Conservation (phyloP, 192 early-diverging fungal genomes). For the Linnemannia hyalina region DNA sequence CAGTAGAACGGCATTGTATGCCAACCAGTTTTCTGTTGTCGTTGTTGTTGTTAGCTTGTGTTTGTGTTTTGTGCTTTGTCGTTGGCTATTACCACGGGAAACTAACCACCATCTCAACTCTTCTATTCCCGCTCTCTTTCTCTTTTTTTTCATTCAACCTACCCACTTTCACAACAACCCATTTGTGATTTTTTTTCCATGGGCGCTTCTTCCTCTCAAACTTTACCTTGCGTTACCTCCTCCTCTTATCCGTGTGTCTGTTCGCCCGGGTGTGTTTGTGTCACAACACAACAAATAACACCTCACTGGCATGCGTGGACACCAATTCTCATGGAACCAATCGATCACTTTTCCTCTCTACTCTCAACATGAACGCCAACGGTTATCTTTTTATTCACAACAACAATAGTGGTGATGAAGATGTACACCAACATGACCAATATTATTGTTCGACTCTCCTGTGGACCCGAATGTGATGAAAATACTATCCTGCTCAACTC, state of each 20-base stretch:
- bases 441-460: constrained; percentile 78
- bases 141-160: not conserved
- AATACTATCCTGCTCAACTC: constrained; percentile 79
- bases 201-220: not conserved
- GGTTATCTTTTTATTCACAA: not conserved
- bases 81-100: not conserved
- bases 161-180: not conserved
- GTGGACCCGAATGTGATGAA: constrained; percentile 72
- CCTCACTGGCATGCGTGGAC: constrained; percentile 5
- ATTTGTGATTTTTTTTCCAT: not conserved
- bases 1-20: not conserved
- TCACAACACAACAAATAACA: constrained; percentile 22
- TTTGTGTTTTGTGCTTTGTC: not conserved
- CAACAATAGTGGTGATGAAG: constrained; percentile 68
- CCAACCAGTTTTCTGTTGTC: not conserved
- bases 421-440: constrained; percentile 80
- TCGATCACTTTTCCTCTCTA: not conserved
- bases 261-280: constrained; percentile 25
- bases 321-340: constrained; percentile 9
- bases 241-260: not conserved
- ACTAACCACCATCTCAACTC: not conserved
- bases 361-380: constrained; percentile 1
- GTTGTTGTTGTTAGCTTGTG: not conserved
- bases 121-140: not conserved
- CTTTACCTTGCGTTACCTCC: not conserved